Percentiles rank a stretch among this genome's conserved stretches.
phyloP scores from a whole-genome alignment of 2,329 filamentous ascomycete species.

The Diplocarpon rosae region DNA sequence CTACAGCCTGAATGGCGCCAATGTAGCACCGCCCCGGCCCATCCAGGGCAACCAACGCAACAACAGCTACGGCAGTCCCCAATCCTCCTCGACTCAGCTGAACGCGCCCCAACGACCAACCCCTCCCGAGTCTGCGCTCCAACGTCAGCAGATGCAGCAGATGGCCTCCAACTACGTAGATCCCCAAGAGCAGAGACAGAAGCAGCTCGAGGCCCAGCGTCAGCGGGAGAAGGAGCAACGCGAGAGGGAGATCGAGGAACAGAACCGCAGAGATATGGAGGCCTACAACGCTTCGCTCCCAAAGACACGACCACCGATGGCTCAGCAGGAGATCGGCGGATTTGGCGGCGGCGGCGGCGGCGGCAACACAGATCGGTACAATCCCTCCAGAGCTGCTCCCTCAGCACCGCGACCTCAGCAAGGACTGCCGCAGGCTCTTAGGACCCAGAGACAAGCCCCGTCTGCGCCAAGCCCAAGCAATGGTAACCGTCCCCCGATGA shows the following conservation, averaged over 20 bases:
- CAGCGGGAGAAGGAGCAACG: conserved; percentile 36
- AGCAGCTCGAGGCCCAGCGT: conserved; percentile 47
- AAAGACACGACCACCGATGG: conserved; percentile 66
- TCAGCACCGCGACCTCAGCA: conserved; percentile 55
- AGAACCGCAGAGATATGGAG: conserved; percentile 65
- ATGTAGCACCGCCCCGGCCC: conserved; percentile 59
- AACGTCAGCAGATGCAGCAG: conserved; percentile 47
- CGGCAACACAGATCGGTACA: conserved; percentile 53
- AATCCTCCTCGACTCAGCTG: conserved; percentile 8
- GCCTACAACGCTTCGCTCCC: conserved; percentile 85
- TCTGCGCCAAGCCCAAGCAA: conserved; percentile 46
- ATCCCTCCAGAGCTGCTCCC: conserved; percentile 77
- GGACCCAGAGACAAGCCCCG: conserved; percentile 76
- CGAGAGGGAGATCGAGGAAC: conserved; percentile 40
- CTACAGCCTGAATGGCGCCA: conserved; percentile 39
- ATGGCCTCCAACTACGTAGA: conserved; percentile 43
- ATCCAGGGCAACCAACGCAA: conserved; percentile 39
- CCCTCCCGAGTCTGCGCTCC: conserved; percentile 35
- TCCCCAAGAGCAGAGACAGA: conserved; percentile 48
- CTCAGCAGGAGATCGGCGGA: conserved; percentile 81
- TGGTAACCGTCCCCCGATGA: conserved; percentile 35
- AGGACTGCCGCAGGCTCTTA: conserved; percentile 41
- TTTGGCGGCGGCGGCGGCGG: conserved; percentile 35
- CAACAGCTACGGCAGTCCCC: conserved; percentile 30
- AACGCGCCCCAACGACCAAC: conserved; percentile 34